Percentiles rank a stretch among this genome's conserved stretches.
Evolutionary conservation across 495 filamentous ascomycete species (phyloP).

Genomic region (Neurospora intermedia): DNA sequence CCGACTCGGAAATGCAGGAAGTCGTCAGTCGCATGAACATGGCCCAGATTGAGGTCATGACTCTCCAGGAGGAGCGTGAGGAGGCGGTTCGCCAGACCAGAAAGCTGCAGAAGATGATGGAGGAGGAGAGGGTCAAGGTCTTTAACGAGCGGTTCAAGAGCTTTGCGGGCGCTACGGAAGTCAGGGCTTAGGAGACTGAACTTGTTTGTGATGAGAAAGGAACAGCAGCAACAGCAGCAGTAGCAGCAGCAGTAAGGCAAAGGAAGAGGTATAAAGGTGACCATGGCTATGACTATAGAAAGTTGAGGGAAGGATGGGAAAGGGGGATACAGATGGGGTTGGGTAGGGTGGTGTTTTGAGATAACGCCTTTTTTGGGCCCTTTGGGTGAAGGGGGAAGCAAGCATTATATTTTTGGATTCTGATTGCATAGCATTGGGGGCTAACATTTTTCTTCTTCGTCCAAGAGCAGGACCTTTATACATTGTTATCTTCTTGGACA

Average conservation of each 20-base stretch:
- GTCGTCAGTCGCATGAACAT: slow-evolving; percentile 86
- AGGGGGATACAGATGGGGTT: neutral
- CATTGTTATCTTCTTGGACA: neutral
- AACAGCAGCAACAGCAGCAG: neutral
- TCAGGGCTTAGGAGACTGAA: slow-evolving; percentile 5
- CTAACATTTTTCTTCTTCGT: neutral
- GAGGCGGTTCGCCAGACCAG: slow-evolving; percentile 76
- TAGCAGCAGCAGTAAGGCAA: neutral
- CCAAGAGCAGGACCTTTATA: neutral
- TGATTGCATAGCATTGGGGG: neutral
- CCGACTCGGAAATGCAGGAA: slow-evolving; percentile 89
- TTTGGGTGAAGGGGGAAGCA: neutral
- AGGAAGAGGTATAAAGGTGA: neutral
- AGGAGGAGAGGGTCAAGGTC: slow-evolving; percentile 35
- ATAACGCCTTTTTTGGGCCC: neutral
- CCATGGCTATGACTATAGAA: neutral
- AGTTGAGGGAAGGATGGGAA: neutral
- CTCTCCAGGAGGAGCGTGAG: slow-evolving; percentile 85
- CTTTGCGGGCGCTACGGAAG: slow-evolving; percentile 12
- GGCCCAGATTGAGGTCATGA: slow-evolving; percentile 88
- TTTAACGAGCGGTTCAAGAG: slow-evolving; percentile 37
- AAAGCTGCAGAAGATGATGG: slow-evolving; percentile 50
- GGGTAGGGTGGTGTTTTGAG: neutral
- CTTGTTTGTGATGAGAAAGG: neutral
- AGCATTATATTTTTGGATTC: neutral